These are phyloP conservation scores for Chamaecyparis obtusa DNA, from an alignment of 75 land plant genomes.

Conservation along the genomic window DNA sequence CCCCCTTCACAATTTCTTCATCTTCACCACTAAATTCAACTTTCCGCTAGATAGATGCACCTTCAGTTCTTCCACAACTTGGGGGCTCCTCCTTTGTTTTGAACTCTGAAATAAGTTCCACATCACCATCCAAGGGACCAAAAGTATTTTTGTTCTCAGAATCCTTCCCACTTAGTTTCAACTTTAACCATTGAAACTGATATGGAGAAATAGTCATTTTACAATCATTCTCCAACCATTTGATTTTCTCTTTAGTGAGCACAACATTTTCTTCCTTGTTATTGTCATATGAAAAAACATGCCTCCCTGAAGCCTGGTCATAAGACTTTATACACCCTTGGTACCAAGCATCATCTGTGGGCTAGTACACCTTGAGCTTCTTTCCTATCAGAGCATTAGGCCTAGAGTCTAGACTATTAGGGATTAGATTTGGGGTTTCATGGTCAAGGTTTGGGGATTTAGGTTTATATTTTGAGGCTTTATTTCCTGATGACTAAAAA, in stretches of 20 bases:
- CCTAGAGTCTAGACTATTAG: not conserved
- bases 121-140: not conserved
- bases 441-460: too few relatives aligned
- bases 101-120: not conserved
- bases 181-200: slow-evolving; percentile 30
- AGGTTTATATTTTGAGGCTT: slow-evolving; percentile 1
- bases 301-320: slow-evolving; percentile 41
- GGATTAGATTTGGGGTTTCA: not conserved
- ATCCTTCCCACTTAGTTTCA: slow-evolving; percentile 11
- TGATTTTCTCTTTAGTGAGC: slow-evolving; percentile 64
- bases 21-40: slow-evolving; percentile 14
- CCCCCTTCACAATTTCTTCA: slow-evolving; percentile 29
- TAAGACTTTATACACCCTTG: slow-evolving; percentile 61
- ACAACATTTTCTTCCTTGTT: slow-evolving; percentile 66
- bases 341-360: slow-evolving; percentile 80
- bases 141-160: not conserved
- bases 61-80: not conserved
- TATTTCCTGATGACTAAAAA: not conserved
- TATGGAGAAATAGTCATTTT: not conserved
- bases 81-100: not conserved
- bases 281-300: slow-evolving; percentile 69
- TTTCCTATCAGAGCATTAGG: slow-evolving; percentile 30
- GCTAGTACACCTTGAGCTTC: slow-evolving; percentile 82
- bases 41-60: not conserved
- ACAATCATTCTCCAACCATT: slow-evolving; percentile 44